Evolutionary conservation across 371 early-diverging fungal species (phyloP), one percentile per base, ranked within the genome.

Genomic region (Mortierella sp.): DNA sequence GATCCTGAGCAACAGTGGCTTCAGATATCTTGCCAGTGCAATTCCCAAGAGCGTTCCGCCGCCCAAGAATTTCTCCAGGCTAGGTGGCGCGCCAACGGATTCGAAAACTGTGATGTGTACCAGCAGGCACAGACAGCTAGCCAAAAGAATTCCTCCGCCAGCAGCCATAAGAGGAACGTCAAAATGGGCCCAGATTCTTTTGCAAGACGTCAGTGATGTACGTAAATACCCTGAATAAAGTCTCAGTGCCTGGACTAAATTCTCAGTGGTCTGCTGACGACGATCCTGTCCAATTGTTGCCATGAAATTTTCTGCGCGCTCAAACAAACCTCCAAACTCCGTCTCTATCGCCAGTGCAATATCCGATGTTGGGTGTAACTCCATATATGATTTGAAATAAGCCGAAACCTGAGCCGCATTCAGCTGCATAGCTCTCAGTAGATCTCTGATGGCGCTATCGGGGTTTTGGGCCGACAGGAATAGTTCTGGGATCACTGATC

Each of bases 171-270:
- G 83, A 1, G 84, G 85, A 0, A 90, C 83, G 58, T 97, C 96
- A 76, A 98, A 98, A 40, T 95, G 94, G 7, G 97, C 96, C 98
- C 98, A 98, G 51, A 94, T 89, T 23, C 88, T 83, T 17, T 95
- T 90, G 63, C 95, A 92, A 26, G 90, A 89, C 13, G 88, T 85
- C 31, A 97, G 85, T 0, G 93, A 87, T 15, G 83, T 76, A 2
- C 93, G 84, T 57, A 93, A 81, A 63, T 94, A 96, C 4, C 78
- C 75, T 37, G 89, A 86, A 70, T 94, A 94, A 8, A 69, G 75
- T 37, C 83, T 49, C 7, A 89, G 53, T 1, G 83, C 83, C 6
- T 86, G 61, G 2, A 90, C 68, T 43, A 77, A 55, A 4, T 71
- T 58, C 5, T 71, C 47, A 2, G 64, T 47, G 8, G 17, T 53